Base-by-base conservation (phyloP, 768 basidiomycete genomes). In the Cyclocybe cylindracea region DNA sequence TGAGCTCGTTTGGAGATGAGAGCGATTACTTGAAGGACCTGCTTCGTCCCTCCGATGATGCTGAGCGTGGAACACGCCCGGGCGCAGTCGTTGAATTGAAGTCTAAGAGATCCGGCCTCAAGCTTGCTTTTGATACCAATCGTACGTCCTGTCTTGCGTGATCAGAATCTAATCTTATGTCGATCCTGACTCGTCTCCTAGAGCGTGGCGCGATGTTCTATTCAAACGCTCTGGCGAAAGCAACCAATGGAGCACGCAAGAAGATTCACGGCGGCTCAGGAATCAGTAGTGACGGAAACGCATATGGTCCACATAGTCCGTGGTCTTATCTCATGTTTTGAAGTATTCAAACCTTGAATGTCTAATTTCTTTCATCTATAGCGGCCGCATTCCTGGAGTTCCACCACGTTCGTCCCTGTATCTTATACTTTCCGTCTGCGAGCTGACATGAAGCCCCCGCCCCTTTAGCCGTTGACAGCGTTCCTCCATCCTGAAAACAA, bases 201-300 rank as follows among this genome's bases (percentile, higher is more conserved):
- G 89, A 91, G 66, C 79, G 77, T 7, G 88, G 88, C 10, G 77
- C 87, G 35, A 89, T 89, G 79, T 84, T 89, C 59, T 90, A 90
- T 63, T 78, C 86, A 2, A 83, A 85, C 61, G 81, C 78, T 44
- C 68, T 79, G 48, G 70, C 83, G 10, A 67, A 76, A 43, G 65
- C 73, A 13, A 63, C 68, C 13, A 76, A 73, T 11, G 82, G 79
- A 11, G 79, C 82, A 32, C 76, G 85, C 40, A 89, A 90, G 75
- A 81, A 78, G 65, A 85, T 88, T 34, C 89, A 91, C 59, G 87
- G 88, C 13, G 87, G 88, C 2, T 82, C 80, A n/a, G 87, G 87
- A 18, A 67, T 70, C 14, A 67, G 63, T 43, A 81, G 74, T 19
- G 64, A 75, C 16, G 81, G 81, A 1, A 80, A 85, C 50, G 80